Percentiles rank a stretch among this genome's conserved stretches.
phyloP scores from a whole-genome alignment of 2,329 filamentous ascomycete genomes.

The Fusarium ambrosium region DNA sequence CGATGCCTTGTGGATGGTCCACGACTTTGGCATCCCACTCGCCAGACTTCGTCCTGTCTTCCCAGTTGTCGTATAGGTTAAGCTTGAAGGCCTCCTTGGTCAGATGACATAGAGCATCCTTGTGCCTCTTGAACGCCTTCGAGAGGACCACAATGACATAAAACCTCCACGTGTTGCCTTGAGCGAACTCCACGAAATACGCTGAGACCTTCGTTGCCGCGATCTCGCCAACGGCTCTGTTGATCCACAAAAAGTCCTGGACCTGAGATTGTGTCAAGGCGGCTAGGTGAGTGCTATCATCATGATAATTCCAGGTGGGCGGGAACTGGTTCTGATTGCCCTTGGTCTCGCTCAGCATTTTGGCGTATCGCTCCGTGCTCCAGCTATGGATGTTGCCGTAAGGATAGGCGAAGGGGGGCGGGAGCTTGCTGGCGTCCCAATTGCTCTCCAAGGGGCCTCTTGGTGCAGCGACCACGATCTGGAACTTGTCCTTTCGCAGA shows the following conservation, averaged over 20 bases:
- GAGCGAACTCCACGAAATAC: not conserved
- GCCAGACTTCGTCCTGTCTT: not conserved
- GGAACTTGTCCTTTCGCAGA: not conserved
- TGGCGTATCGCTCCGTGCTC: not conserved
- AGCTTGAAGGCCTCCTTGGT: not conserved
- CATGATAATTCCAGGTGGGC: not conserved
- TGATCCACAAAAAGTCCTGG: not conserved
- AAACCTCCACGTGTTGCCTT: not conserved
- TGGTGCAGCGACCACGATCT: not conserved
- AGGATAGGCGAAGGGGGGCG: not conserved
- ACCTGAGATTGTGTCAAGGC: not conserved
- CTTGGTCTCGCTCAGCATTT: not conserved
- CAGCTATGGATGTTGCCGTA: constrained; percentile 6
- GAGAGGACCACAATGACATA: not conserved
- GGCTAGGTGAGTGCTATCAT: not conserved
- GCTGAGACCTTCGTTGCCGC: not conserved
- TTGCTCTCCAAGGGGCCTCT: not conserved
- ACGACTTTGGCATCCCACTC: not conserved
- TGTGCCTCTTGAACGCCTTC: not conserved
- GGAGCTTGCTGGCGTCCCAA: not conserved
- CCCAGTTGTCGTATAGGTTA: not conserved
- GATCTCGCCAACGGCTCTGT: not conserved
- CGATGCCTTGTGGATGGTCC: not conserved
- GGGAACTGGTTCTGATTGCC: not conserved
- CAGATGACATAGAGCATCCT: not conserved